These are phyloP conservation scores for Mycena alexandri DNA, from an alignment of 768 basidiomycete genomes.

Conservation along the genomic window DNA sequence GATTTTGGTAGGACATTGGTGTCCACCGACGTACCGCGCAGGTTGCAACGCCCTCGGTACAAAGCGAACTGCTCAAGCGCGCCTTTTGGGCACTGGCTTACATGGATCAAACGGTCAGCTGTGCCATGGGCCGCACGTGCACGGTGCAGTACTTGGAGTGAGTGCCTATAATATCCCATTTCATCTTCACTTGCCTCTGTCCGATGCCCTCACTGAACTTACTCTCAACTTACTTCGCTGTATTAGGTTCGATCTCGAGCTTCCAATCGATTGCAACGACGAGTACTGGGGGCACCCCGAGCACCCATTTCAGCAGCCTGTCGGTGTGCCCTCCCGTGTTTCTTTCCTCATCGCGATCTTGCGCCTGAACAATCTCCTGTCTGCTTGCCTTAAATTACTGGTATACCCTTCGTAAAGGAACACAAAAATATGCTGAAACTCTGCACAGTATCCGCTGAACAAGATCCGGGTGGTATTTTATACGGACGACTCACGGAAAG, in stretches of 20 bases:
- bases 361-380: slow-evolving; percentile 71
- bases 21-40: slow-evolving; percentile 43
- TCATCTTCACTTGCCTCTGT: no score
- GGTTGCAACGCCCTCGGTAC: slow-evolving; percentile 54
- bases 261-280: slow-evolving; percentile 72
- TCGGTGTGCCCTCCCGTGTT: slow-evolving; percentile 64
- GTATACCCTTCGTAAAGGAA: slow-evolving; percentile 43
- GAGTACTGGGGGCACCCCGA: slow-evolving; percentile 75
- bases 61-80: slow-evolving; percentile 82
- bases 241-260: slow-evolving; percentile 79
- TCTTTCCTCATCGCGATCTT: slow-evolving; percentile 68
- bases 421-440: neutral
- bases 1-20: slow-evolving; percentile 28
- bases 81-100: slow-evolving; percentile 63
- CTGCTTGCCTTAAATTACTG: slow-evolving; percentile 69
- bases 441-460: slow-evolving; percentile 72
- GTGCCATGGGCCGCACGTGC: slow-evolving; percentile 64
- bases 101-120: slow-evolving; percentile 62
- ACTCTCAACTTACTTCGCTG: no score
- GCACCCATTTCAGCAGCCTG: slow-evolving; percentile 74
- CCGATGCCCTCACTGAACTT: no score
- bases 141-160: slow-evolving; percentile 30
- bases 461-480: slow-evolving; percentile 66
- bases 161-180: slow-evolving; percentile 50
- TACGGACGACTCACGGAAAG: slow-evolving; percentile 66